Percentiles rank a stretch among this genome's conserved stretches.
These are phyloP conservation scores for Fulvia fulva DNA, from an alignment of 2,329 filamentous ascomycete genomes.

Conservation along the genomic window DNA sequence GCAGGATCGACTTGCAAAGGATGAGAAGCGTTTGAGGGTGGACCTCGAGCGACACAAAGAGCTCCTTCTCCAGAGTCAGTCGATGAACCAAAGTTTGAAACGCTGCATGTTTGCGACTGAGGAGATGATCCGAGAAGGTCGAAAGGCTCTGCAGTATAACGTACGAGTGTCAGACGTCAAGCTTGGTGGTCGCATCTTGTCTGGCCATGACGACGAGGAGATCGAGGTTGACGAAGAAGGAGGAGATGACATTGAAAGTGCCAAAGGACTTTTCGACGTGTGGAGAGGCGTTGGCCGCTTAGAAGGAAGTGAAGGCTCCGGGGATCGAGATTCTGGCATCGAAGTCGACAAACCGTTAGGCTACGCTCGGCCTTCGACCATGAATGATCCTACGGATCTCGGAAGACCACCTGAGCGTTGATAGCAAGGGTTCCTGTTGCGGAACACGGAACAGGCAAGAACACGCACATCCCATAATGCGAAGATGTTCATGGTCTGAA, in stretches of 20 bases:
- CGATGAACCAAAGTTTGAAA: constrained; percentile 91
- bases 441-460: too few relatives aligned
- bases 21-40: constrained; percentile 77
- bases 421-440: too few relatives aligned
- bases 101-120: constrained; percentile 87
- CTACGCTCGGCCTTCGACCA: constrained; percentile 9
- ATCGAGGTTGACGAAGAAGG: constrained; percentile 25
- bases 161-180: constrained; percentile 76
- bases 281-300: constrained; percentile 23
- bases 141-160: constrained; percentile 78
- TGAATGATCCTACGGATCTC: constrained; percentile 9
- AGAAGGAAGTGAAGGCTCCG: constrained; percentile 23
- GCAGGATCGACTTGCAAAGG: constrained; percentile 59
- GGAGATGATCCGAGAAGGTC: constrained; percentile 81
- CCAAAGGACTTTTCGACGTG: constrained; percentile 28
- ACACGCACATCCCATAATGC: too few relatives aligned
- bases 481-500: background rate
- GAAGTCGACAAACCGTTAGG: constrained; percentile 25
- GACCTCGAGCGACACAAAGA: constrained; percentile 88
- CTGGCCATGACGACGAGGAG: constrained; percentile 49
- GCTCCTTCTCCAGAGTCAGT: constrained; percentile 82
- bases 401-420: constrained; percentile 18
- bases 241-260: constrained; percentile 20
- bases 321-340: constrained; percentile 33
- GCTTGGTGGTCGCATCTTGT: constrained; percentile 74